Percentiles rank a stretch among this genome's conserved stretches.
These are phyloP conservation scores for Polytrichum commune DNA, from an alignment of 225 moss, liverwort and hornwort genomes.

Conservation along the genomic window DNA sequence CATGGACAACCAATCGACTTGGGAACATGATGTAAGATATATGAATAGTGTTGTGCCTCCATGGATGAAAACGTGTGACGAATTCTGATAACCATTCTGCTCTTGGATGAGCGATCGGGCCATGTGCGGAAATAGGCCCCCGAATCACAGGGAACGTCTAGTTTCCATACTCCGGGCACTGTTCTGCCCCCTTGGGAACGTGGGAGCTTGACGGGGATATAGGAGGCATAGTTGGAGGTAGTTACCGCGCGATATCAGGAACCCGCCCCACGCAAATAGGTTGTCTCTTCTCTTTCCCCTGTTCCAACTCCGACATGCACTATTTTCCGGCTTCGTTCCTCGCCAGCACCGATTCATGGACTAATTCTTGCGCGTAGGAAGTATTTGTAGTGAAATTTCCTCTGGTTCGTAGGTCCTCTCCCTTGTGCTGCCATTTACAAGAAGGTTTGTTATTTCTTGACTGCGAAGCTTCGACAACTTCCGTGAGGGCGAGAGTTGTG, in stretches of 20 bases:
- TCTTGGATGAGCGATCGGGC: too few relatives aligned
- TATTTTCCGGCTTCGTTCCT: neutral
- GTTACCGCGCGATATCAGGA: constrained; percentile 1
- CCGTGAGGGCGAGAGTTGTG: neutral
- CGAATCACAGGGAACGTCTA: too few relatives aligned
- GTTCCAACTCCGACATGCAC: neutral
- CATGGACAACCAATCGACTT: too few relatives aligned
- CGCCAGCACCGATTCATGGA: too few relatives aligned
- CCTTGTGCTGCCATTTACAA: too few relatives aligned
- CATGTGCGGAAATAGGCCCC: too few relatives aligned
- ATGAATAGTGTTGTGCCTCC: too few relatives aligned
- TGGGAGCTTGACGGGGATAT: neutral
- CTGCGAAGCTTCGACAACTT: neutral
- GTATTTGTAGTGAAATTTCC: neutral
- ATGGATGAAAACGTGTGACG: too few relatives aligned
- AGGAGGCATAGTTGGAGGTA: neutral
- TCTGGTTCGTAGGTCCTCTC: neutral
- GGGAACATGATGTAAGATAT: too few relatives aligned
- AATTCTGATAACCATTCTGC: too few relatives aligned
- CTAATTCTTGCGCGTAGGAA: neutral
- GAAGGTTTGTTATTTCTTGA: neutral
- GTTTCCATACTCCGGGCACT: too few relatives aligned
- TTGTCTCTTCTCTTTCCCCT: neutral
- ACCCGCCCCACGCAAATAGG: neutral
- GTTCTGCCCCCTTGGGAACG: neutral